Base-by-base conservation (phyloP, 441 rosid species). In the Viola pubescens region DNA sequence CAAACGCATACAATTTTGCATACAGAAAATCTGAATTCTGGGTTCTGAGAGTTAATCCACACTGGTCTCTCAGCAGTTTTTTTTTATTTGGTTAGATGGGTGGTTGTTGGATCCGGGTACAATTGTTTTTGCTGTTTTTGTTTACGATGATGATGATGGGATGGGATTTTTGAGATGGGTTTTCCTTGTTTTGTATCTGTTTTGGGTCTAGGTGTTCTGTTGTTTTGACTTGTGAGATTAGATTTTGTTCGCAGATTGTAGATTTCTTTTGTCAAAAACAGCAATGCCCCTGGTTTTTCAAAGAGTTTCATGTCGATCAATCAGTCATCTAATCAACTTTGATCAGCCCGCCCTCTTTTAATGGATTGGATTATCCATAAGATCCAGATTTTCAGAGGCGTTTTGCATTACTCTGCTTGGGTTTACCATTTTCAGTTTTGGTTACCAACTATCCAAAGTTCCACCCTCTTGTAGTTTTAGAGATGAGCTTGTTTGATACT, bases 91-190 rank as follows among this genome's bases (percentile, higher is more conserved):
- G 37, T 58, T 39, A 4, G 16, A 8, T 58, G 61, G 34, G 4
- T 9, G 62, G 40, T 37, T 59, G 44, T 3, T 59, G 53, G 62
- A 59, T 59, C 62, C 43, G 53, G 53, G 10, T 59, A n/a, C 45
- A 37, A 12, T 13, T 13, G 58, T 59, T 47, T 13, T 16, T 57
- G 47, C 2, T 11, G 11, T 10, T 58, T 37, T n/a, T 58, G 48
- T 12, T 44, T 12, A 7, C 37, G 60, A 3, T 6, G 62, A 7
- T 46, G 53, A 46, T 38, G 62, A 16, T 47, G 38, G 48, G 43
- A 48, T 10, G 50, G 44, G 34, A 26, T 26, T 26, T 26, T 13
- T 4, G 52, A 46, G 13, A 9, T 59, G 39, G 53, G 38, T 59
- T 37, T 59, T 6, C 6, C 12, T 47, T 61, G 16, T 48, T 52